Percentiles rank a stretch among this genome's conserved stretches.
Evolutionary conservation across 257 asterid genomes (phyloP).

Genomic region (Nicotiana noctiflora): DNA sequence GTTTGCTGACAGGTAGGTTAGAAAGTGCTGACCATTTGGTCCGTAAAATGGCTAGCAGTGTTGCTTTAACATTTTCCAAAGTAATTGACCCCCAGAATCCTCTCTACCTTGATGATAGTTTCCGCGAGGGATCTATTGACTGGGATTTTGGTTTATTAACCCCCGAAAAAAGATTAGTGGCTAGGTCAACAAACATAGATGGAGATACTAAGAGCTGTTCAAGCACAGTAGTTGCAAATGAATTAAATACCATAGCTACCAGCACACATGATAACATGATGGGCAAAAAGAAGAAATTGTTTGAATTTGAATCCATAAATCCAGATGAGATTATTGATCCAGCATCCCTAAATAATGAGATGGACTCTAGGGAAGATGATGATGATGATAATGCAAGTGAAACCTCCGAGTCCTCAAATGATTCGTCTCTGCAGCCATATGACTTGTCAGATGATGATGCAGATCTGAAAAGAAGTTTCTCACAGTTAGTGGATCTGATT

Average conservation of each 20-base stretch:
- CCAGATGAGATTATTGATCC: constrained; percentile 94
- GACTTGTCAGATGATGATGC: constrained; percentile 79
- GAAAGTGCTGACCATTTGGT: constrained; percentile 75
- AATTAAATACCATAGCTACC: constrained; percentile 23
- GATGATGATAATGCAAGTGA: constrained; percentile 61
- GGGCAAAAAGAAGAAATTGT: constrained; percentile 33
- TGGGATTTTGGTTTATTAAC: constrained; percentile 73
- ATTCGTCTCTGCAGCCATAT: constrained; percentile 71
- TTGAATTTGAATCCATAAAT: constrained; percentile 40
- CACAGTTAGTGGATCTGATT: constrained; percentile 89
- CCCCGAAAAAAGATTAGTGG: constrained; percentile 24
- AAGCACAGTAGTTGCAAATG: constrained; percentile 22
- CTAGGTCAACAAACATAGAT: constrained; percentile 19
- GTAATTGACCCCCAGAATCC: constrained; percentile 85
- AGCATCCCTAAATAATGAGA: constrained; percentile 40
- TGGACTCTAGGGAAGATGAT: constrained; percentile 39
- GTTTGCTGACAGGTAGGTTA: constrained; percentile 70
- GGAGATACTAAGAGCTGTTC: constrained; percentile 29
- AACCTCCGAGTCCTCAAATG: constrained; percentile 56
- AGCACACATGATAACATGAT: constrained; percentile 18
- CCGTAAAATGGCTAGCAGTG: constrained; percentile 88
- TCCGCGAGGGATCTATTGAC: constrained; percentile 59
- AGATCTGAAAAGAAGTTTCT: constrained; percentile 63
- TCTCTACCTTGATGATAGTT: constrained; percentile 80
- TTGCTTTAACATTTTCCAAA: constrained; percentile 85